Base-by-base conservation (phyloP, 2,329 filamentous ascomycete species). In the Fusarium napiforme region DNA sequence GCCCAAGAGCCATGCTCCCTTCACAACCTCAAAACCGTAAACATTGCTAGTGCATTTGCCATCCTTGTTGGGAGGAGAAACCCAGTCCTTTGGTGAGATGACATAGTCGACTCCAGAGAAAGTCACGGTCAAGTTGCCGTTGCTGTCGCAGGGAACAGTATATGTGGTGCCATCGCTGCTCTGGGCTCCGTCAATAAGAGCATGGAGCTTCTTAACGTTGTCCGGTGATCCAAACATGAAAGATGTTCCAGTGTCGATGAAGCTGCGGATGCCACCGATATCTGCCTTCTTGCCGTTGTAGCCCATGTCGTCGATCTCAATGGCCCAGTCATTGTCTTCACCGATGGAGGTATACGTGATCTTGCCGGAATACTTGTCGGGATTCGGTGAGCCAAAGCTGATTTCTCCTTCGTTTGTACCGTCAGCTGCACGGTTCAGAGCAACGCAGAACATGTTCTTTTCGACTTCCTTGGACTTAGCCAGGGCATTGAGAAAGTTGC, bases 241-340 rank as follows among this genome's bases (percentile, higher is more conserved):
- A 0, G 92, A 93, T 1, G 94, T 96, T 56, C 94, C 94, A 0
- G 93, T 95, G 81, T 97, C 95, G 74, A 97, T 91, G 79, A 95
- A 94, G 37, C 92, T 93, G 4, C 85, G 85, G 55, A 86, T 81
- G 42, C 83, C 84, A 16, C 87, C 89, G 40, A 91, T 84, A n/a
- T 87, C 85, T 18, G 87, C 86, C 14, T 85, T 83, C 47, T 87
- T 85, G 52, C 89, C 91, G 66, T 91, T 87, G 50, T 92, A 89
- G 5, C 88, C 85, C 57, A 91, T 87, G 75, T 92, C 91, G 47
- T 91, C 91, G 62, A 96, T 78, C 0, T 88, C 81, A 36, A 97
- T 91, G 34, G 91, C 90, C 95, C 95, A 97, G 73, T 91, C 90
- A 19, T 88, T 87, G 8, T 83, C 82, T 21, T 86, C 81, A 4